These are phyloP conservation scores for Gossypium ekmanianum DNA, from an alignment of 345 rosid genomes.

Conservation along the genomic window DNA sequence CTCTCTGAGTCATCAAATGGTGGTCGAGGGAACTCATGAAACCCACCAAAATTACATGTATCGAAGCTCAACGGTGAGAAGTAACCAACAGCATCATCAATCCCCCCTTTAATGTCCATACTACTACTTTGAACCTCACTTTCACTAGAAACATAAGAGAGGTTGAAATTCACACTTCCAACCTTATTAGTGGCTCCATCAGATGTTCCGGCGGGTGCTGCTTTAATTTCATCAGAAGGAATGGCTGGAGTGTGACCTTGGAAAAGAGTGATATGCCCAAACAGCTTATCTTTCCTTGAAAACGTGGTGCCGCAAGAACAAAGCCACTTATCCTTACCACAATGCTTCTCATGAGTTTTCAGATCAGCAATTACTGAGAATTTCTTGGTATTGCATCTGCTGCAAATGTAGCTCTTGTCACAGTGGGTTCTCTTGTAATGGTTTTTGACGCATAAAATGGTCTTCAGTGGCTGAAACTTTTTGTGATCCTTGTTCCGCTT, in stretches of 20 bases:
- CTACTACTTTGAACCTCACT: constrained; percentile 27
- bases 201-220: constrained; percentile 32
- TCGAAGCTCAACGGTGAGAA: constrained; percentile 74
- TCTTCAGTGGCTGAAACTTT: constrained; percentile 91
- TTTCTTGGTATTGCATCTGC: constrained; percentile 89
- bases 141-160: constrained; percentile 30
- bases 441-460: constrained; percentile 85
- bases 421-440: constrained; percentile 96
- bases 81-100: constrained; percentile 47
- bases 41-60: constrained; percentile 68
- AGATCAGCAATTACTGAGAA: constrained; percentile 93
- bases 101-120: constrained; percentile 46
- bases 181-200: constrained; percentile 35
- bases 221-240: constrained; percentile 62
- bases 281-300: constrained; percentile 94
- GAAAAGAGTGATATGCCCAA: constrained; percentile 87
- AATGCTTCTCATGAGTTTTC: constrained; percentile 96
- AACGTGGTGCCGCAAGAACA: constrained; percentile 98
- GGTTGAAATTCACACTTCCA: constrained; percentile 36
- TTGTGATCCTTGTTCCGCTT: constrained; percentile 96
- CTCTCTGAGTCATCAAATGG: constrained; percentile 76
- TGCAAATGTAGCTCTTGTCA: constrained; percentile 83
- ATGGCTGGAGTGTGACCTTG: constrained; percentile 98
- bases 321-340: constrained; percentile 94
- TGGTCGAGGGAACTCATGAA: constrained; percentile 69